Percentiles rank a stretch among this genome's conserved stretches.
Conservation (phyloP, 2,329 filamentous ascomycete genomes). For the Hawksworthiomyces lignivorus region DNA sequence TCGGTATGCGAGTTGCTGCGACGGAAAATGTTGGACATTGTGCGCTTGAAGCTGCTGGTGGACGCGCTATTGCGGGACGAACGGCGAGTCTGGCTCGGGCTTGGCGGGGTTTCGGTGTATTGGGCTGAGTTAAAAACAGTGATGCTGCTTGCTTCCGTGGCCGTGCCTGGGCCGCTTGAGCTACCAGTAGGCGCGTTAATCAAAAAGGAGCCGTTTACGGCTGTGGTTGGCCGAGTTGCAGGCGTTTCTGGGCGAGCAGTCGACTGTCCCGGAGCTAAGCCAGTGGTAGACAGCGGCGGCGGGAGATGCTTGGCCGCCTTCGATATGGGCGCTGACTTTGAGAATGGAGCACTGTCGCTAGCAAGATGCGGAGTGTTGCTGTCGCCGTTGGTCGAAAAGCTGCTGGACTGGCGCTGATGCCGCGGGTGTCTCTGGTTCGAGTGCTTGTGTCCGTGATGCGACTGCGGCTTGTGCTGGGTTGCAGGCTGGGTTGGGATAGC, state of each 20-base stretch:
- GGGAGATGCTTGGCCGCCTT: not conserved
- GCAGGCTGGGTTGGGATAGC: not conserved
- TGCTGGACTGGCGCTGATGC: conserved; percentile 1
- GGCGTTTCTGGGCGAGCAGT: not conserved
- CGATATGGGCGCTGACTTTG: not conserved
- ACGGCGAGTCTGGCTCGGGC: conserved; percentile 24
- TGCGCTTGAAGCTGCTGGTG: conserved; percentile 39
- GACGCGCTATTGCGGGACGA: conserved; percentile 32
- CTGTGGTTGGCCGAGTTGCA: conserved; percentile 9
- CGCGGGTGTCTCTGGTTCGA: not conserved
- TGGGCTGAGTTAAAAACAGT: conserved; percentile 14
- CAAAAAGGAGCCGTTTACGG: conserved; percentile 12
- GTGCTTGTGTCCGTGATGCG: conserved; percentile 14
- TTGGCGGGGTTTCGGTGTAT: conserved; percentile 29
- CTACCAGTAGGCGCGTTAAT: conserved; percentile 3
- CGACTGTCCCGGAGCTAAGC: not conserved
- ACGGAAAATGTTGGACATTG: conserved; percentile 42
- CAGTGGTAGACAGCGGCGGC: not conserved
- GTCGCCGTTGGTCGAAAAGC: not conserved
- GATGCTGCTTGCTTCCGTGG: not conserved
- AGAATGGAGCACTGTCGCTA: too few species aligned
- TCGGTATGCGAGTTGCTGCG: conserved; percentile 31
- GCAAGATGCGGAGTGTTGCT: too few species aligned
- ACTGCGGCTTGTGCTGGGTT: conserved; percentile 14
- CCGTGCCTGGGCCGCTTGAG: not conserved